These are phyloP conservation scores for Pleoardoris graminearum DNA, from an alignment of 2,329 filamentous ascomycete genomes.

Conservation along the genomic window DNA sequence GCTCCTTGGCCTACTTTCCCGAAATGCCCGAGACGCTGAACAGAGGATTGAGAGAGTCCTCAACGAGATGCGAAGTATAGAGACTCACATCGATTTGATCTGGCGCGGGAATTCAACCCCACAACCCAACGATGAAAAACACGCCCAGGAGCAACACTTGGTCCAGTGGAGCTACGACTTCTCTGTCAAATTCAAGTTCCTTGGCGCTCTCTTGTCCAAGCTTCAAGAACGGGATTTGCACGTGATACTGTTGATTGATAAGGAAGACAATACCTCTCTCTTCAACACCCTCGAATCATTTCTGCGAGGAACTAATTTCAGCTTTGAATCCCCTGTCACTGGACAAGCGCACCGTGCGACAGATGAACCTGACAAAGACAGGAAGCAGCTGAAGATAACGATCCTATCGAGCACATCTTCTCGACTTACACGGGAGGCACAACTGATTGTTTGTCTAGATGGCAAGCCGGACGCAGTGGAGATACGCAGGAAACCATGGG, in stretches of 20 bases:
- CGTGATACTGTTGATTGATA: constrained; percentile 32
- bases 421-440: constrained; percentile 29
- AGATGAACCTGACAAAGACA: constrained; percentile 8
- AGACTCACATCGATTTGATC: constrained; percentile 39
- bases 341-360: constrained; percentile 3
- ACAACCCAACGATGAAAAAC: constrained; percentile 6
- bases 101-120: constrained; percentile 25
- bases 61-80: constrained; percentile 27
- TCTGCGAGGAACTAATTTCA: constrained; percentile 25
- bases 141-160: constrained; percentile 21
- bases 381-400: constrained; percentile 37
- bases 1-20: constrained; percentile 22
- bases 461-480: constrained; percentile 31
- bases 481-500: constrained; percentile 33
- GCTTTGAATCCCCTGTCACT: constrained; percentile 32
- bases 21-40: constrained; percentile 15
- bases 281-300: constrained; percentile 34
- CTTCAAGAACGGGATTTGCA: constrained; percentile 30
- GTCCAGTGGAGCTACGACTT: constrained; percentile 35
- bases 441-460: constrained; percentile 49
- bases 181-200: constrained; percentile 41
- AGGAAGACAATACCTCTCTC: constrained; percentile 25
- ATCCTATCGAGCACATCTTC: constrained; percentile 35
- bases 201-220: constrained; percentile 26
- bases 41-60: constrained; percentile 24